These are phyloP conservation scores for Backusella liffmaniae DNA, from an alignment of 192 early-diverging fungal species.

Conservation along the genomic window DNA sequence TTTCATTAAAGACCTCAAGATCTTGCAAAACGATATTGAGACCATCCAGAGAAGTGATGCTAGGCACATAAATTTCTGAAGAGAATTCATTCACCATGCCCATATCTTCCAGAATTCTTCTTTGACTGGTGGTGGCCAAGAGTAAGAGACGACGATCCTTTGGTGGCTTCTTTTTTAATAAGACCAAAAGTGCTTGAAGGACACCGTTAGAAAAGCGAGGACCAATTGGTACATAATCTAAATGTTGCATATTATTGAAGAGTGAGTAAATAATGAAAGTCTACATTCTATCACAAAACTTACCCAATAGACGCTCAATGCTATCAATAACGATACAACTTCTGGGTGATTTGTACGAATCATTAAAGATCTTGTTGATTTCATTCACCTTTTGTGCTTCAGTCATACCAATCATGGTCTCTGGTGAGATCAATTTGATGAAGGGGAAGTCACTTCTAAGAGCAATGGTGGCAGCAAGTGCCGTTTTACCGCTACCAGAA, in stretches of 20 bases:
- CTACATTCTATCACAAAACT: not conserved
- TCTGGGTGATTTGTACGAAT: constrained; percentile 94
- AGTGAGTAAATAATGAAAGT: not conserved
- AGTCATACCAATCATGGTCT: constrained; percentile 89
- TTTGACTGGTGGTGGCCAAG: constrained; percentile 84
- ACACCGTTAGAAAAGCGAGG: constrained; percentile 92
- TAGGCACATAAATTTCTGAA: constrained; percentile 78
- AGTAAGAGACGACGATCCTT: constrained; percentile 86
- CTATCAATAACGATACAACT: constrained; percentile 94
- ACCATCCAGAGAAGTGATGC: constrained; percentile 65
- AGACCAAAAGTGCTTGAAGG: constrained; percentile 88
- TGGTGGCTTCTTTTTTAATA: constrained; percentile 90
- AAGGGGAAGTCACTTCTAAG: constrained; percentile 91
- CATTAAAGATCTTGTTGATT: constrained; percentile 94
- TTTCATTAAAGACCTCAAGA: constrained; percentile 66
- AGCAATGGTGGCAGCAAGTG: constrained; percentile 93
- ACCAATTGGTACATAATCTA: constrained; percentile 94
- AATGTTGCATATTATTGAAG: not conserved
- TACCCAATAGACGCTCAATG: constrained; percentile 86
- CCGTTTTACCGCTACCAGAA: constrained; percentile 89
- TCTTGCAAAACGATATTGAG: constrained; percentile 72
- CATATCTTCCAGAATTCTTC: constrained; percentile 81
- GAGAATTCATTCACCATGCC: constrained; percentile 86
- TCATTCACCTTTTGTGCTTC: constrained; percentile 81
- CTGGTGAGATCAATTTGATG: constrained; percentile 96